Percentiles rank a stretch among this genome's conserved stretches.
phyloP scores from a whole-genome alignment of 208 protist species.

The Wallacemonas collosoma region DNA sequence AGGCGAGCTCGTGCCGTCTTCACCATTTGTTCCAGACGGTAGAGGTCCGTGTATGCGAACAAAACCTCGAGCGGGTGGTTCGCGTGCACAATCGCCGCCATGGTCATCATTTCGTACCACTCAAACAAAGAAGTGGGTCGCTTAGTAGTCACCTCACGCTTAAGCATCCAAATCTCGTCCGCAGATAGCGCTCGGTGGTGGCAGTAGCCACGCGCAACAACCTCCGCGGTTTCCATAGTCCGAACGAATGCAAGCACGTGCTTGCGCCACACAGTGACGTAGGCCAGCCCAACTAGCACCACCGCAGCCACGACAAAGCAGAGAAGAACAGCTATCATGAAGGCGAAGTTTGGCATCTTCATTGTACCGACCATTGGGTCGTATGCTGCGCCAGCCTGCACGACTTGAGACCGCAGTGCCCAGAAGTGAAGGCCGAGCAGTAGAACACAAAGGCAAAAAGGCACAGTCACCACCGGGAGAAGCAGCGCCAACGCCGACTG shows the following conservation, averaged over 20 bases:
- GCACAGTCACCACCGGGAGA: conserved; percentile 17
- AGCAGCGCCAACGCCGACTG: neutral
- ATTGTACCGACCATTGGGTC: conserved; percentile 24
- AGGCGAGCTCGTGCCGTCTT: neutral
- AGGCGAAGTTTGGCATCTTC: conserved; percentile 21
- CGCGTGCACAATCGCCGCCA: conserved; percentile 9
- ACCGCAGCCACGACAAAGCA: conserved; percentile 25
- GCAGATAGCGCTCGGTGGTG: neutral
- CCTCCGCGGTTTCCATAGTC: neutral
- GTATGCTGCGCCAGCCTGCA: neutral
- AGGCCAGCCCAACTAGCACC: conserved; percentile 8
- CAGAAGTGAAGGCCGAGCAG: conserved; percentile 54
- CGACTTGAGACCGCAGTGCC: conserved; percentile 25
- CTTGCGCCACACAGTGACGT: conserved; percentile 18
- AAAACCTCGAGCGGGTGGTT: neutral
- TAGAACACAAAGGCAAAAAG: conserved; percentile 25
- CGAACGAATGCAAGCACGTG: conserved; percentile 2
- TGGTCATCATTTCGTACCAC: conserved; percentile 1
- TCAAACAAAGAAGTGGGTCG: conserved; percentile 7
- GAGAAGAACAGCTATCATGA: conserved; percentile 32
- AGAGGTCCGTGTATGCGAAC: conserved; percentile 6
- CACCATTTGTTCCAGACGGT: conserved; percentile 10
- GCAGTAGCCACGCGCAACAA: neutral
- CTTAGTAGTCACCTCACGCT: neutral
- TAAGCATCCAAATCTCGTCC: neutral